Conservation (phyloP, 2,329 filamentous ascomycete species). For the Penicillium sp. region DNA sequence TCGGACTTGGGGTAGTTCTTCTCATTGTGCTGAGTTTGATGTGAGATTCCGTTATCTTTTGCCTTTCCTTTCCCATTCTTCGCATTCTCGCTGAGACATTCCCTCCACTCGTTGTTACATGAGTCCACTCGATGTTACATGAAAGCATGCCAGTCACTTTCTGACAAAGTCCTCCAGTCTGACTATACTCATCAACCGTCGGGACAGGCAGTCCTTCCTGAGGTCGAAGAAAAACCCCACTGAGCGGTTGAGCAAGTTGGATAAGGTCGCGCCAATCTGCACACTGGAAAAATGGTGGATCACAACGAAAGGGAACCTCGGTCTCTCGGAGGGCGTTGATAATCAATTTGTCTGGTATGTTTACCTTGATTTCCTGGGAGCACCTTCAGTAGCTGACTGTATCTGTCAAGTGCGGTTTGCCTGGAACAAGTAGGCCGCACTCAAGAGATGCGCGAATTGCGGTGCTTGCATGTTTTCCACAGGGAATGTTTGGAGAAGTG, state of each 20-base stretch:
- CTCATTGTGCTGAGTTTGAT: constrained; percentile 33
- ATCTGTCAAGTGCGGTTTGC: constrained; percentile 33
- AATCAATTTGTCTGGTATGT: constrained; percentile 39
- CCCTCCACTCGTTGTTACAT: constrained; percentile 9
- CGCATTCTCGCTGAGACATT: constrained; percentile 1
- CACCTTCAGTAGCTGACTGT: not conserved
- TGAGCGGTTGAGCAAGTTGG: constrained; percentile 35
- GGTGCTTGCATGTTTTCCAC: constrained; percentile 41
- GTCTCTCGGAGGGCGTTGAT: constrained; percentile 33
- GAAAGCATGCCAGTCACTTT: not conserved
- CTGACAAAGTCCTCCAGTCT: constrained; percentile 22
- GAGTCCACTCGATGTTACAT: constrained; percentile 8
- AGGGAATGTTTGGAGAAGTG: constrained; percentile 41
- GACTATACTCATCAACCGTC: constrained; percentile 35
- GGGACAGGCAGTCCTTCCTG: constrained; percentile 23
- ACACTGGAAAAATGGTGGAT: constrained; percentile 40
- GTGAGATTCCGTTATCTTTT: constrained; percentile 14
- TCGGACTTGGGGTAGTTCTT: constrained; percentile 32
- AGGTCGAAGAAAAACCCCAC: constrained; percentile 23
- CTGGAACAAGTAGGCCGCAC: constrained; percentile 36
- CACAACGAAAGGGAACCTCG: constrained; percentile 31
- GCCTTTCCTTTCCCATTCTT: not conserved
- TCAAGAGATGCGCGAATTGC: constrained; percentile 39
- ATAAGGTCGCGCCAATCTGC: constrained; percentile 36
- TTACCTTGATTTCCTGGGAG: not conserved